Evolutionary conservation across 306 rosid species (phyloP).

Genomic region (Casuarina glauca): DNA sequence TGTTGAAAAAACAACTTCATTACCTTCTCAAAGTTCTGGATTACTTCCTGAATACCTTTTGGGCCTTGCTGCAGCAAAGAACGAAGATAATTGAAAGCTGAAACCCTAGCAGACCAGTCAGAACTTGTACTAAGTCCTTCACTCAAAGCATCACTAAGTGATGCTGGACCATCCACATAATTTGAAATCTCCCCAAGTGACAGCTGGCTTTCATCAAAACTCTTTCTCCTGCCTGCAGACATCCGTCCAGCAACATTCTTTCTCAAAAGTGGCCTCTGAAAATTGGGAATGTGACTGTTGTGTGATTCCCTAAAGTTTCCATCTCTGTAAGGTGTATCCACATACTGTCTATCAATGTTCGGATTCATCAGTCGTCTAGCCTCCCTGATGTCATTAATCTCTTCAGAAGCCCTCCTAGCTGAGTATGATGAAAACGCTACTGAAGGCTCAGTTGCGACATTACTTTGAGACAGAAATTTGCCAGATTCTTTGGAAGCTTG

Average conservation of each 20-base stretch:
- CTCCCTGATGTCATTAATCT: conserved; percentile 61
- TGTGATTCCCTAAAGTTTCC: conserved; percentile 75
- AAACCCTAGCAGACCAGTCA: conserved; percentile 95
- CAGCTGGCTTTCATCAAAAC: conserved; percentile 88
- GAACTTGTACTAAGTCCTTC: conserved; percentile 94
- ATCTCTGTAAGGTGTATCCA: conserved; percentile 67
- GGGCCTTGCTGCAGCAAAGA: conserved; percentile 90
- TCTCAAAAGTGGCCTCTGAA: conserved; percentile 93
- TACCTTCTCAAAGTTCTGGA: conserved; percentile 93
- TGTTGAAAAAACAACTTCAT: conserved; percentile 99
- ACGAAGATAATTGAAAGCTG: conserved; percentile 89
- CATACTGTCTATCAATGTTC: conserved; percentile 61
- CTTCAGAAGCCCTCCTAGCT: conserved; percentile 65
- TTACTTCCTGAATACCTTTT: conserved; percentile 84
- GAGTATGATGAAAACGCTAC: conserved; percentile 60
- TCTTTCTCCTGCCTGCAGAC: conserved; percentile 83
- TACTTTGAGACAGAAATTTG: conserved; percentile 51
- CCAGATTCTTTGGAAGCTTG: conserved; percentile 92
- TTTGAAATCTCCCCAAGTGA: conserved; percentile 71
- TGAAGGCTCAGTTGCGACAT: conserved; percentile 51
- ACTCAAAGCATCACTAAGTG: conserved; percentile 85
- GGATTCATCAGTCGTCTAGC: conserved; percentile 59
- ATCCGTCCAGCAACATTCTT: conserved; percentile 73
- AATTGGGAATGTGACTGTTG: conserved; percentile 76
- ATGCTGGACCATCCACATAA: conserved; percentile 72